Conservation (phyloP, 2,329 filamentous ascomycete genomes). For the Xylaria sp. region DNA sequence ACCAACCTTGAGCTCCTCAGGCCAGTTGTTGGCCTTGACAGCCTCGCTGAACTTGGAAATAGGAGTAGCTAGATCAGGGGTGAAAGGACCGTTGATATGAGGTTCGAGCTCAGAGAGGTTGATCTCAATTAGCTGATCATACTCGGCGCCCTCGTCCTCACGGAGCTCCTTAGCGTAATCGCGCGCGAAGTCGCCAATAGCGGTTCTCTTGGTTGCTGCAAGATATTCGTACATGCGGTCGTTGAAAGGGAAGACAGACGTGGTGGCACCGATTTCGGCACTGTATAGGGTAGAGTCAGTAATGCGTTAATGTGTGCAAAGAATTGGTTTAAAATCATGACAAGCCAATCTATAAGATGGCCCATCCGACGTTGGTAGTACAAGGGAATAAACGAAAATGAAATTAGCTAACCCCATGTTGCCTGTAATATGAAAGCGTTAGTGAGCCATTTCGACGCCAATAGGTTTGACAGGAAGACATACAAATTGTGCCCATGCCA, state of each 20-base stretch:
- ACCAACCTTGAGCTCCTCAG: slow-evolving; percentile 94
- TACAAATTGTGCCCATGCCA: slow-evolving; percentile 83
- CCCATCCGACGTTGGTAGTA: neutral
- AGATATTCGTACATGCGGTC: slow-evolving; percentile 98
- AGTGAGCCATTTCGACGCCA: slow-evolving; percentile 5
- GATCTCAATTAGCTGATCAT: slow-evolving; percentile 96
- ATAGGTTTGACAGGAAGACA: neutral
- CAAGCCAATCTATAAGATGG: too few relatives aligned
- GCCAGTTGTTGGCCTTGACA: slow-evolving; percentile 95
- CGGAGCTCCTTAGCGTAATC: slow-evolving; percentile 85
- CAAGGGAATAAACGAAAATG: neutral
- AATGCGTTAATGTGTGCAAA: slow-evolving; percentile 12
- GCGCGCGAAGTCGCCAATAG: slow-evolving; percentile 91
- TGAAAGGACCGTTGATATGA: slow-evolving; percentile 99
- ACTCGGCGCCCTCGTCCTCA: slow-evolving; percentile 90
- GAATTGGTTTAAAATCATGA: neutral
- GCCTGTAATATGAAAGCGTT: slow-evolving; percentile 30
- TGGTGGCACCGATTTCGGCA: slow-evolving; percentile 85
- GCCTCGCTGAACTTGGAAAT: slow-evolving; percentile 98
- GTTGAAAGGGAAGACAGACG: slow-evolving; percentile 97
- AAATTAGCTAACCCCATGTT: slow-evolving; percentile 64
- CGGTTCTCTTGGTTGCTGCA: slow-evolving; percentile 85
- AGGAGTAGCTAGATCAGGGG: slow-evolving; percentile 95
- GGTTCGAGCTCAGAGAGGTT: slow-evolving; percentile 95
- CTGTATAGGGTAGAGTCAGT: slow-evolving; percentile 44